These are phyloP conservation scores for Arctium lappa DNA, from an alignment of 129 eudicot genomes.

Conservation along the genomic window DNA sequence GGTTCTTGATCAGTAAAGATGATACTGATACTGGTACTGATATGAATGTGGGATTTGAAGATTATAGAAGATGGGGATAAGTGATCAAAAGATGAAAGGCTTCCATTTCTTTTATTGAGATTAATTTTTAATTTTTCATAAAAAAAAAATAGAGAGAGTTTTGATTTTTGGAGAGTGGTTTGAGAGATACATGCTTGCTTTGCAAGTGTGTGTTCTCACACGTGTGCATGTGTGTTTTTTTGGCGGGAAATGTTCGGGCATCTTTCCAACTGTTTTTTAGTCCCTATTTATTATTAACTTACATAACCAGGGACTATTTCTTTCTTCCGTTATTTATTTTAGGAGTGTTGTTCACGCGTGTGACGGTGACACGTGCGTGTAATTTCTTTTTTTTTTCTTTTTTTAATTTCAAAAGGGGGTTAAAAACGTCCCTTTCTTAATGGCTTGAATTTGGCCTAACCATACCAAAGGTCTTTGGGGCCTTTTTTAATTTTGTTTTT, in stretches of 20 bases:
- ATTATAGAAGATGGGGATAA: too few relatives aligned
- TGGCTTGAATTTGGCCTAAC: conserved; percentile 60
- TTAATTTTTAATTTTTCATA: conserved; percentile 14
- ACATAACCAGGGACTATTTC: conserved; percentile 36
- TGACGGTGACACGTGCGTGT: conserved; percentile 36
- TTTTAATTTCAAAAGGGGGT: not conserved
- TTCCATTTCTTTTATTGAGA: conserved; percentile 12
- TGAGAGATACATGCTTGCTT: conserved; percentile 48
- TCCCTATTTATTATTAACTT: conserved; percentile 18
- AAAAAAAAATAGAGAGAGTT: not conserved
- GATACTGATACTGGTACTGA: too few relatives aligned
- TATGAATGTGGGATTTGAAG: not conserved
- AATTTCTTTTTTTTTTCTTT: not conserved
- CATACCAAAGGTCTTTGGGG: conserved; percentile 66
- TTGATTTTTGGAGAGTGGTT: conserved; percentile 42
- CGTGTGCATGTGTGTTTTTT: conserved; percentile 62
- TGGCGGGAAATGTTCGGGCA: conserved; percentile 62
- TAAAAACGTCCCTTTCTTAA: conserved; percentile 28
- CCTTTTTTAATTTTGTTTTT: conserved; percentile 29
- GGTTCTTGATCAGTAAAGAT: too few relatives aligned
- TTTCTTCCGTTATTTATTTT: conserved; percentile 1
- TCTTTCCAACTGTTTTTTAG: conserved; percentile 31
- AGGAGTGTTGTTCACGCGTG: conserved; percentile 40
- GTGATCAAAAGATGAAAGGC: conserved; percentile 2
- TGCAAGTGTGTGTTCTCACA: conserved; percentile 36